A percentile compares a stretch with the other conserved stretches of the same genome.
Evolutionary conservation across 306 rosid species (phyloP).

Genomic region (Cajanus cajan): DNA sequence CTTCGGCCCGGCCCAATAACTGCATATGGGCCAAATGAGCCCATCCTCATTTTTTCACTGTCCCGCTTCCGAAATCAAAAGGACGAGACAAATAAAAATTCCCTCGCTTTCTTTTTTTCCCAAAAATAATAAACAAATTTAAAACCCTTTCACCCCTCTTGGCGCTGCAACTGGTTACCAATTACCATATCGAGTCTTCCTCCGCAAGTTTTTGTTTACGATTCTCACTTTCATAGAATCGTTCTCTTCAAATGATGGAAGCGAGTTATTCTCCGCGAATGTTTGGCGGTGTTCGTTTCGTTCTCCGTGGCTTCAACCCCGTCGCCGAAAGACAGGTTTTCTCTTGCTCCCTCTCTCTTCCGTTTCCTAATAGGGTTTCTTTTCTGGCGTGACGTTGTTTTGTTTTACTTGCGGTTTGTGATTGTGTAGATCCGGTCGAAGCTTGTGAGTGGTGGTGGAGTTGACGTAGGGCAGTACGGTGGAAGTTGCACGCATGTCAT

Average conservation of each 20-base stretch:
- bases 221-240: neutral
- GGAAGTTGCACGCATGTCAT: constrained; percentile 73
- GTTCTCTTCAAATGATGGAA: constrained; percentile 36
- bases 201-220: neutral
- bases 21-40: neutral
- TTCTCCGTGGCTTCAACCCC: constrained; percentile 64
- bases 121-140: neutral
- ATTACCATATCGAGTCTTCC: constrained; percentile 40
- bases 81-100: neutral
- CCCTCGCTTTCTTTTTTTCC: constrained; percentile 23
- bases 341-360: neutral
- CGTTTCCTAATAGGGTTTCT: neutral
- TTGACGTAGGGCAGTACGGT: constrained; percentile 60
- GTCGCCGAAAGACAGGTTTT: constrained; percentile 55
- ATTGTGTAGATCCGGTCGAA: constrained; percentile 59
- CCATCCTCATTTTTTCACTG: neutral
- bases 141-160: neutral
- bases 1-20: neutral
- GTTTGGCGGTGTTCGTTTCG: constrained; percentile 64
- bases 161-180: neutral
- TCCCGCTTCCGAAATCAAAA: constrained; percentile 36
- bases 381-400: neutral
- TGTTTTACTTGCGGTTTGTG: neutral
- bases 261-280: constrained; percentile 36
- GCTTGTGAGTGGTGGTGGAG: constrained; percentile 77